These are phyloP conservation scores for Rhynchosporium secalis DNA, from an alignment of 2,329 filamentous ascomycete species.

Conservation along the genomic window DNA sequence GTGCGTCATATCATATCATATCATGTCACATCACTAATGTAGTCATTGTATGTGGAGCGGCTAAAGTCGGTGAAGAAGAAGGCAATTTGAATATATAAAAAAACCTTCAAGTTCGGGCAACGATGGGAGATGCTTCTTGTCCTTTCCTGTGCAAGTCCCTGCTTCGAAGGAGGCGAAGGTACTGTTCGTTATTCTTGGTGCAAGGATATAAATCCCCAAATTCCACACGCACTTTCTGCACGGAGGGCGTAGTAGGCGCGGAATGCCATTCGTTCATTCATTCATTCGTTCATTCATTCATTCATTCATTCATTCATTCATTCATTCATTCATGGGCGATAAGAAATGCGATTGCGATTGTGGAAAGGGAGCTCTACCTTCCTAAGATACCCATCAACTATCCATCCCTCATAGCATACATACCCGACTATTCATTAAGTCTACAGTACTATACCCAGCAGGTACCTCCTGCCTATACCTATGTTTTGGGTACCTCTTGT, in stretches of 20 bases:
- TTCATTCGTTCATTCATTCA: no score
- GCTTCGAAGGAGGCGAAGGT: neutral
- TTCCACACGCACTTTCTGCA: neutral
- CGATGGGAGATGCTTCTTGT: neutral
- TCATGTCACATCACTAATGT: neutral
- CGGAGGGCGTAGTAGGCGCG: neutral
- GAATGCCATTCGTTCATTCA: neutral
- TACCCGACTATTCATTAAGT: no score
- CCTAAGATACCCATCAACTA: neutral
- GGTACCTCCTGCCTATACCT: no score
- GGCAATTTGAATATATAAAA: neutral
- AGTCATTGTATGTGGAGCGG: neutral
- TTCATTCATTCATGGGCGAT: constrained; percentile 1
- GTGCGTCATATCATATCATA: neutral
- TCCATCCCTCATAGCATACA: neutral
- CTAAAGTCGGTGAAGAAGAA: constrained; percentile 8
- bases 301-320: neutral
- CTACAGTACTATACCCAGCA: no score
- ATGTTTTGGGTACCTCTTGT: neutral
- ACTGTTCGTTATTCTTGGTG: neutral
- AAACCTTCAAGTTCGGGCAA: neutral
- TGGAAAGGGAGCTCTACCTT: neutral
- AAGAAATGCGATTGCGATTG: constrained; percentile 1
- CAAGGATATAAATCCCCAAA: neutral
- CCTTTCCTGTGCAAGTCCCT: neutral